phyloP scores from a whole-genome alignment of 139 green algal genomes.

The Bryopsis sp. region DNA sequence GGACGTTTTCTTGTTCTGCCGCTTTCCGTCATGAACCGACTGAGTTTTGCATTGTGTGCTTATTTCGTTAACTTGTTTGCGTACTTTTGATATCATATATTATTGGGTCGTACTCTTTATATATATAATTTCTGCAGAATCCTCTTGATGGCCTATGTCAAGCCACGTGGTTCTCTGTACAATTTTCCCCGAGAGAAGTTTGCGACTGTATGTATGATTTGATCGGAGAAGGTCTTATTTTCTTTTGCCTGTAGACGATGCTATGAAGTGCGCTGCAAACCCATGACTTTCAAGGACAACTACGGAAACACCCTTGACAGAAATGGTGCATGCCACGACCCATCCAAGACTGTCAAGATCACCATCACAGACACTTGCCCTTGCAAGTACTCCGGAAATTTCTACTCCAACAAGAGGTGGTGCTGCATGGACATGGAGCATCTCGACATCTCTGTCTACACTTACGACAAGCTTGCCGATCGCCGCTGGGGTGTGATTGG shows the following conservation, averaged over 20 bases:
- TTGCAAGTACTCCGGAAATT: constrained; percentile 13
- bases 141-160: too few species aligned
- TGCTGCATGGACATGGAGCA: constrained; percentile 11
- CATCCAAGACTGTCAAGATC: constrained; percentile 4
- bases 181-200: too few species aligned
- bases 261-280: constrained; percentile 19
- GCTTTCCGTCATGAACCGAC: too few species aligned
- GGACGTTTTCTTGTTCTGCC: too few species aligned
- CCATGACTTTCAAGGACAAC: constrained; percentile 1
- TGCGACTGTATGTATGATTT: too few species aligned
- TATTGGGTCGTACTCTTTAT: too few species aligned
- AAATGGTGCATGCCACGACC: constrained; percentile 13
- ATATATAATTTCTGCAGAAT: too few species aligned
- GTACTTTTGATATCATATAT: too few species aligned
- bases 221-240: too few species aligned
- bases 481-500: constrained; percentile 12
- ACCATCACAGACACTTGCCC: constrained; percentile 12
- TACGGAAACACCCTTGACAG: constrained; percentile 17
- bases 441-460: background rate
- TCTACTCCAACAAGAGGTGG: constrained; percentile 22
- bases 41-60: too few species aligned
- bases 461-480: constrained; percentile 9
- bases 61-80: too few species aligned
- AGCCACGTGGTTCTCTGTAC: background rate
- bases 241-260: background rate